Percentiles rank a stretch among this genome's conserved stretches.
These are phyloP conservation scores for Neurospora sp. DNA, from an alignment of 2,329 filamentous ascomycete species.

Conservation along the genomic window DNA sequence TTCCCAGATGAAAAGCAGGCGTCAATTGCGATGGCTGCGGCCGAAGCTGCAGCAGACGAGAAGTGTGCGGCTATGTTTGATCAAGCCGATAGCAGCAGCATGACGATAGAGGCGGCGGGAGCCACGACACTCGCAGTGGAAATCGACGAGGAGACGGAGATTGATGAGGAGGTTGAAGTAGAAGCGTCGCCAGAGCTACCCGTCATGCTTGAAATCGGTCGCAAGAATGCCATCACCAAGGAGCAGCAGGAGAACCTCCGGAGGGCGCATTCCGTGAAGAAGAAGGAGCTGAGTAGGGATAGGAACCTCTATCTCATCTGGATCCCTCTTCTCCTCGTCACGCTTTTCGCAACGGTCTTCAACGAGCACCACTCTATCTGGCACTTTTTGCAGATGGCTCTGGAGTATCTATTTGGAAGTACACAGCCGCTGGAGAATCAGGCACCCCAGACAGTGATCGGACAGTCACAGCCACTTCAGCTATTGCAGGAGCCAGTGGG, in stretches of 20 bases:
- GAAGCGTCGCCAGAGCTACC: conserved; percentile 30
- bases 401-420: background rate
- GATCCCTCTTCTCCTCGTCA: conserved; percentile 28
- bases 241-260: conserved; percentile 57
- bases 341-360: background rate
- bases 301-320: conserved; percentile 60
- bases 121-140: background rate
- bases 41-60: conserved; percentile 47
- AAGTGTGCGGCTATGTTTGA: conserved; percentile 49
- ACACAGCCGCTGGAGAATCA: background rate
- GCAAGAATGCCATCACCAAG: conserved; percentile 53
- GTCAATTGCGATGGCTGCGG: conserved; percentile 47
- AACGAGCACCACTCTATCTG: background rate
- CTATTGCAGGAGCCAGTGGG: background rate
- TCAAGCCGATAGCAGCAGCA: conserved; percentile 19
- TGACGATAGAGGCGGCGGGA: conserved; percentile 10
- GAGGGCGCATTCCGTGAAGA: conserved; percentile 49
- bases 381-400: background rate
- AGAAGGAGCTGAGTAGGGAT: conserved; percentile 54
- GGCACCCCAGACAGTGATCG: background rate
- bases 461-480: background rate
- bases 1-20: conserved; percentile 46
- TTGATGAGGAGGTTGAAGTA: conserved; percentile 25
- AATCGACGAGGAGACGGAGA: conserved; percentile 7
- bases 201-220: conserved; percentile 47